Base-by-base conservation (phyloP, 2,329 filamentous ascomycete genomes). In the Aspergillus alliaceus region DNA sequence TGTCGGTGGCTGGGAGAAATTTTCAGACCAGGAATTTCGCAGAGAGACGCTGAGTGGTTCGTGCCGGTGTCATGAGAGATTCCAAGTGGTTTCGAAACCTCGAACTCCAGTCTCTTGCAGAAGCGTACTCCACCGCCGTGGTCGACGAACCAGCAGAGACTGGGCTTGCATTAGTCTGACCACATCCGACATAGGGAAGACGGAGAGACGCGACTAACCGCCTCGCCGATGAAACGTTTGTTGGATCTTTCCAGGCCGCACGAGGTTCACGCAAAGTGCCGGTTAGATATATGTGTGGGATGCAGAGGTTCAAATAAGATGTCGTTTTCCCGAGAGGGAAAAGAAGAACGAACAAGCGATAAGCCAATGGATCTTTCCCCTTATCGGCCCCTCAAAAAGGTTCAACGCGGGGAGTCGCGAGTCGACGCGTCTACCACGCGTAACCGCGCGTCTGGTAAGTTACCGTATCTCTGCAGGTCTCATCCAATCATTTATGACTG, bases 121-220 rank as follows among this genome's bases (percentile, higher is more conserved):
- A 55, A 60, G 54, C 51, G 56, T 58, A 56, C 61, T 60, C 59
- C 62, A 63, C 60, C 46, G 14, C 37, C 42, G 51, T 53, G 48
- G 48, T 39, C 35, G 47, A 58, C 55, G 55, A 62, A 62, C 58
- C 58, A 55, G 50, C 50, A 58, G 50, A 60, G 59, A 54, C 58
- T 61, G 57, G 61, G 57, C 62, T 27, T 65, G 64, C 64, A 65
- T 65, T 63, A 64, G 62, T 56, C 39, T 24, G 49, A 47, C 46
- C 48, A 55, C 56, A 44, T 44, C 35, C 31, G 40, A 47, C 50
- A 51, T 51, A 44, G 31, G 32, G 46, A 52, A 20, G 37, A 48
- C 48, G 49, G 44, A 49, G 18, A 46, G 29, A 52, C 51, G 39
- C 44, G 44, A 54, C 54, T 48, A 56, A 52, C 44, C 54, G 50